Percentiles rank a stretch among this genome's conserved stretches.
Conservation (phyloP, 1,139 yeast species). For the Pichia sp. region DNA sequence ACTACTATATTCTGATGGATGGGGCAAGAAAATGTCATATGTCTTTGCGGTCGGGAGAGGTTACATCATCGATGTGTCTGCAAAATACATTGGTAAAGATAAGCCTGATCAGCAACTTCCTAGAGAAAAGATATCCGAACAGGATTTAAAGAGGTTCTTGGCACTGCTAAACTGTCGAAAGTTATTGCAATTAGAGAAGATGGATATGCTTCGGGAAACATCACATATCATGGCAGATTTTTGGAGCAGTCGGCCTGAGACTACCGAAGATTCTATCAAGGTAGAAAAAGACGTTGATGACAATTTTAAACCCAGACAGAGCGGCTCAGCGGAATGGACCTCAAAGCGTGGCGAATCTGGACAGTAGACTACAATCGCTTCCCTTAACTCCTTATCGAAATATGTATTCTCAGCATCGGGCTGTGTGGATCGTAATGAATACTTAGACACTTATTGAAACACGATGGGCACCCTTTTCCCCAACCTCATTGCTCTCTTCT, state of each 20-base stretch:
- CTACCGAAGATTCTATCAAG: not conserved
- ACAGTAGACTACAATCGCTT: not conserved
- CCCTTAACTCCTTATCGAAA: too few species aligned
- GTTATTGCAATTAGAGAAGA: constrained; percentile 26
- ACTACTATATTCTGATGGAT: constrained; percentile 63
- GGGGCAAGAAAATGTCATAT: constrained; percentile 94
- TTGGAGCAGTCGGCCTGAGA: not conserved
- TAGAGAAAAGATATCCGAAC: constrained; percentile 39
- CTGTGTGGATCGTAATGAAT: too few species aligned
- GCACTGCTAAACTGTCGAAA: constrained; percentile 32
- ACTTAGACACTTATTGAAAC: too few species aligned
- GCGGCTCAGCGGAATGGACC: constrained; percentile 4
- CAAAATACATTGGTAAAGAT: constrained; percentile 49
- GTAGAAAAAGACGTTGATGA: too few species aligned
- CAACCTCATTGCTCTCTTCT: too few species aligned
- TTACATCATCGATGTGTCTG: constrained; percentile 63
- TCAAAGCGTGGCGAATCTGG: constrained; percentile 65
- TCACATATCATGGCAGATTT: constrained; percentile 20
- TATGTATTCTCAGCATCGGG: too few species aligned
- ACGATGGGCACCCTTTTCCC: too few species aligned
- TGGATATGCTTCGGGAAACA: constrained; percentile 15
- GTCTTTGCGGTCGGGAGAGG: constrained; percentile 59
- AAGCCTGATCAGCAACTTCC: constrained; percentile 44
- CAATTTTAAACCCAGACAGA: too few species aligned
- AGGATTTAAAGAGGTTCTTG: constrained; percentile 33